These are phyloP conservation scores for Mycotypha africana DNA, from an alignment of 371 early-diverging fungal genomes.

Conservation along the genomic window DNA sequence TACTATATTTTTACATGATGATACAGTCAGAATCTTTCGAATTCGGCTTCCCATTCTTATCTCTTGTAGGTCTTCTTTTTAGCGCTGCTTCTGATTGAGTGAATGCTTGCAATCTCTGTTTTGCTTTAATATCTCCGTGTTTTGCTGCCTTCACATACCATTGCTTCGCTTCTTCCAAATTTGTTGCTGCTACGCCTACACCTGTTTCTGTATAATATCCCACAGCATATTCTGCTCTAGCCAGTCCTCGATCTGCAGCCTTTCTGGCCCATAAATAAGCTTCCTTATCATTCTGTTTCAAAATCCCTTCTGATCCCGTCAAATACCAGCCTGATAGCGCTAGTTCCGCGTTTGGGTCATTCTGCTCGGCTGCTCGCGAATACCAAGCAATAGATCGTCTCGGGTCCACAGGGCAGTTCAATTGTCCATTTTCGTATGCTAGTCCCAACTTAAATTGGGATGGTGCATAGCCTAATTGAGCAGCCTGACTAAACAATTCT, in stretches of 20 bases:
- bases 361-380: conserved; percentile 85
- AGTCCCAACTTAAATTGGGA: conserved; percentile 89
- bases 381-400: conserved; percentile 93
- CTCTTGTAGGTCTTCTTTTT: conserved; percentile 23
- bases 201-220: conserved; percentile 82
- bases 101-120: conserved; percentile 40
- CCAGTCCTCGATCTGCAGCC: conserved; percentile 72
- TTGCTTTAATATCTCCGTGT: conserved; percentile 67
- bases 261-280: conserved; percentile 87
- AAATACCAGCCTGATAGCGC: conserved; percentile 88
- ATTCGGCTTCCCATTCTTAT: conserved; percentile 21
- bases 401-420: conserved; percentile 80
- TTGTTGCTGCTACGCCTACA: conserved; percentile 59
- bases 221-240: conserved; percentile 81
- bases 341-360: conserved; percentile 72
- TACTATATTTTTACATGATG: conserved; percentile 27
- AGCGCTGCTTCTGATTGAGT: conserved; percentile 19
- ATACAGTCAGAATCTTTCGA: conserved; percentile 26
- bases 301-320: conserved; percentile 66
- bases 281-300: conserved; percentile 71
- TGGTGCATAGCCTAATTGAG: conserved; percentile 87
- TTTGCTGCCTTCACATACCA: conserved; percentile 73
- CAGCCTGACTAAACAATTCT: conserved; percentile 85
- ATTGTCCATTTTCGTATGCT: conserved; percentile 89
- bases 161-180: conserved; percentile 60